Evolutionary conservation across 768 basidiomycete species (phyloP), one percentile per base, ranked within the genome.

Genomic region (Serendipita sp.): DNA sequence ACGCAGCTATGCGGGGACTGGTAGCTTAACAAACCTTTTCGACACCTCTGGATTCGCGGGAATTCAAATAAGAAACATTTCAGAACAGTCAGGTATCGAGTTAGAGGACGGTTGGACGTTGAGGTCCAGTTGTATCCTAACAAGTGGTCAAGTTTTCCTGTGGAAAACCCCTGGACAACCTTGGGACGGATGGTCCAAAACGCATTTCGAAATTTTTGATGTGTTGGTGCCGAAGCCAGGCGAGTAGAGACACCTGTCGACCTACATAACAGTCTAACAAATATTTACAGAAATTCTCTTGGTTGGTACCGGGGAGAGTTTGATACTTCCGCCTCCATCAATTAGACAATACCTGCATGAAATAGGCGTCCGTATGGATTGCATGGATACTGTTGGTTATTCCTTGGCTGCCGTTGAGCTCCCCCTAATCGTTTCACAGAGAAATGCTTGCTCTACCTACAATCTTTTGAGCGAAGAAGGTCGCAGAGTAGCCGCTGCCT

Each of bases 361-460:
- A 48, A 72, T 91, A 51, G 95, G 94, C 15, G 88, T 96, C 63
- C 90, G 91, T 70, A 75, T 91, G 58, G 94, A 98, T 69, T 80
- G 91, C 18, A 91, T 94, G 83, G 88, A 89, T 72, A 89, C 89
- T 46, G 90, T 90, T 67, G 63, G 82, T 77, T 3, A 2, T 32
- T 30, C 58, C 44, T 66, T 34, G 38, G 62, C 35, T 36, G 1
- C 30, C 36, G 30, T 51, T 16, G 8, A 38, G 30, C 62, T 36
- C 45, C 65, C 35, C 36, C 38, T 60, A 8, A 52, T 63, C 23
- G 3, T 44, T 54, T 30, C 64, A 18, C 65, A 89, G 93, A 78
- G 90, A 70, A 96, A 94, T 72, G 95, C 94, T 16, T 93, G 91
- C 70, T 87, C 94, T 32, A 97, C 95, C 0, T 99, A 93, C 74